Evolutionary conservation across 805 yeast species (phyloP), one percentile per base, ranked within the genome.

Genomic region (Pichia californica): DNA sequence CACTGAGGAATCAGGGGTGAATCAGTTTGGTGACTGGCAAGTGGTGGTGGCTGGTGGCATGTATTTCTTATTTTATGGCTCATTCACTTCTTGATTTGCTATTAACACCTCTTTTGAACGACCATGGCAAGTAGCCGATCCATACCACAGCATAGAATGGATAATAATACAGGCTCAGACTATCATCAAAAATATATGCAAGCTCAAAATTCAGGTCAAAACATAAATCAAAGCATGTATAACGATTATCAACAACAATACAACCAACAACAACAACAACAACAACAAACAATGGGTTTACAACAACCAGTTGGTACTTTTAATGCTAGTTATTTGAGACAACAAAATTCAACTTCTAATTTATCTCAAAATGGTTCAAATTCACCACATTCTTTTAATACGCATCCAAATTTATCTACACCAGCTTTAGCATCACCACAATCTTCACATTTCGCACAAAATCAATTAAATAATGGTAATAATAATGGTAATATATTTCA

Each of bases 211-310:
- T n/a, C n/a, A n/a, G n/a, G n/a, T n/a, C n/a, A n/a, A n/a, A 7
- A 10, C 14, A 58, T 55, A 32, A 64, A 57, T 30, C 64, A 53
- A 26, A 31, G 11, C 14, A 23, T 18, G 19, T 13, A 28, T 27
- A 61, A 58, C 36, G 63, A 55, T 34, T 64, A 60, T 39, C 66
- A 61, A 29, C 61, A 59, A 36, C 63, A 59, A 33, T 58, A 57
- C 23, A 64, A 60, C 11, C 69, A 61, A 39, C 63, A 61, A 29
- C 60, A 52, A 30, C 61, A 50, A 36, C 61, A 57, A 21, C 61
- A 54, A 10, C 54, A 51, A 28, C 49, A 41, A 18, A 52, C 47
- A 27, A 50, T 48, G 4, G 18, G 20, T 18, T 26, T 45, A 36
- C 53, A 51, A 29, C 56, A 51, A 27, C 46, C 56, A 31, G 28